Percentiles rank a stretch among this genome's conserved stretches.
Conservation (phyloP, 2,329 filamentous ascomycete genomes). For the Verticillium alfalfae region DNA sequence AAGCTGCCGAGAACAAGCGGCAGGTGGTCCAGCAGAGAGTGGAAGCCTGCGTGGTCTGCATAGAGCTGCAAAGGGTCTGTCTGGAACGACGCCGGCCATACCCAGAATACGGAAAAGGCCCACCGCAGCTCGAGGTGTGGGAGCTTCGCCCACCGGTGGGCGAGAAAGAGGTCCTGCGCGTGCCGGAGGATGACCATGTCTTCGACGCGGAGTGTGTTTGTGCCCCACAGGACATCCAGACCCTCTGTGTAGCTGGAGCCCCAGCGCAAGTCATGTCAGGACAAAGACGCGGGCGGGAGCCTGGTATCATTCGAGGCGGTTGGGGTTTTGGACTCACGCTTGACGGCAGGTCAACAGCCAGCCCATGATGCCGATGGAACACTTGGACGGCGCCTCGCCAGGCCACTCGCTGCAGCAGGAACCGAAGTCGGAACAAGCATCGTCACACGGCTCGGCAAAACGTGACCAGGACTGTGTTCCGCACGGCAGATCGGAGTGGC, state of each 20-base stretch:
- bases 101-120: neutral
- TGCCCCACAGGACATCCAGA: neutral
- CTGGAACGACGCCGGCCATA: neutral
- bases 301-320: no score
- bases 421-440: neutral
- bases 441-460: neutral
- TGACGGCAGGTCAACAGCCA: constrained; percentile 1
- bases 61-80: neutral
- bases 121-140: neutral
- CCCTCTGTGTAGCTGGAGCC: neutral
- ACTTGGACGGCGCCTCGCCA: neutral
- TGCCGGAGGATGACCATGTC: neutral
- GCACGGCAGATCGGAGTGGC: neutral
- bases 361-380: neutral
- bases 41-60: neutral
- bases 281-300: neutral
- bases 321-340: neutral
- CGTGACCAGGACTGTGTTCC: neutral
- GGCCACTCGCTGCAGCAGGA: neutral
- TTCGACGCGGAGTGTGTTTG: neutral
- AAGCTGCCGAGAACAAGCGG: neutral
- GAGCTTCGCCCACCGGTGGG: neutral
- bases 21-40: neutral
- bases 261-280: neutral
- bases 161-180: neutral